Evolutionary conservation across 1,284 basidiomycete species (phyloP), one percentile per base, ranked within the genome.

Genomic region (Puccinia horiana): DNA sequence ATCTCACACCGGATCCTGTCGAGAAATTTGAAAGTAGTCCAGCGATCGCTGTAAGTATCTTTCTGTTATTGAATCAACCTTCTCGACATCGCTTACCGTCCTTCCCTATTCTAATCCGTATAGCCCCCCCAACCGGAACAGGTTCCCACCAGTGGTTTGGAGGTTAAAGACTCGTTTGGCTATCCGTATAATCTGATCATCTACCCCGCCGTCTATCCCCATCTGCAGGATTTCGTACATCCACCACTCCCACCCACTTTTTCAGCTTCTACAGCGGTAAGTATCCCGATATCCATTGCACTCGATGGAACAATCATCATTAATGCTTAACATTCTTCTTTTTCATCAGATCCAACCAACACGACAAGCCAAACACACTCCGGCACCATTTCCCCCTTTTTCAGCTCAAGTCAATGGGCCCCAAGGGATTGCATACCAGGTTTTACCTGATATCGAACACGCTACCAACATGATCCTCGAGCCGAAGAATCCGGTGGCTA

Each of bases 161-260:
- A 69, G 40, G 65, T 14, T 58, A 29, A n/a, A 44, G 40, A 40
- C 11, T 29, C 44, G n/a, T 3, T 42, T 26, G 63, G 49, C 32
- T 79, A 79, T 70, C 76, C 76, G 54, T 69, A 79, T 65, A 79
- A 79, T 35, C 35, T 79, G 26, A 65, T 54, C 6, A 40, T 79
- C 29, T 79, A 79, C 47, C 47, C 26, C 20, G 26, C 76, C 8
- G 35, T 79, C 32, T 79, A 79, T 79, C 76, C 76, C 65, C 29
- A 69, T 26, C 2, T 79, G 44, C 42, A 47, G 49, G 47, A 49
- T 20, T 26, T 29, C 11, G 11, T 79, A 12, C 70, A 79, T 79
- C 65, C 42, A 52, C 42, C 42, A 26, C 32, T 69, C 32, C 44
- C 42, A 6, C 47, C 63, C 11, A 42, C 52, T 40, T 37, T 67